These are phyloP conservation scores for Drechslerella dactyloides DNA, from an alignment of 2,329 filamentous ascomycete species.

Conservation along the genomic window DNA sequence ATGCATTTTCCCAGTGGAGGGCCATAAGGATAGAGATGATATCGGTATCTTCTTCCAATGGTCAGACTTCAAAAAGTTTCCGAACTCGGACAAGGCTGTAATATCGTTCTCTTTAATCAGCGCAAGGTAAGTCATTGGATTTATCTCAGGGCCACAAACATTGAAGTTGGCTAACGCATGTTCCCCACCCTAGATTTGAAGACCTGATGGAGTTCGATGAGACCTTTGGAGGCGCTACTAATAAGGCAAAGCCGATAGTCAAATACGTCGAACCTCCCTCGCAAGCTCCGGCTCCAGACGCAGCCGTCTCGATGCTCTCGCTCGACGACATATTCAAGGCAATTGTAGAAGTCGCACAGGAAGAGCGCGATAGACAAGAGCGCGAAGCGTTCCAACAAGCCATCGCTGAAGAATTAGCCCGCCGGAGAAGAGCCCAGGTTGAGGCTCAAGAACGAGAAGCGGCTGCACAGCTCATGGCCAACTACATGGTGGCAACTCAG, in stretches of 20 bases:
- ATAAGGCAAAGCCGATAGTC: constrained; percentile 33
- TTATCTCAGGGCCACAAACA: background rate
- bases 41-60: constrained; percentile 42
- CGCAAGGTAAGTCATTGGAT: constrained; percentile 19
- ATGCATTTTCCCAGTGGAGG: constrained; percentile 32
- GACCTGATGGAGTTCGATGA: constrained; percentile 41
- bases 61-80: constrained; percentile 36
- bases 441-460: constrained; percentile 47
- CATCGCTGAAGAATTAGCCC: constrained; percentile 38
- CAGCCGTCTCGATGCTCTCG: constrained; percentile 10
- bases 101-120: constrained; percentile 35
- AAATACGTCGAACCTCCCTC: constrained; percentile 29
- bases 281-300: constrained; percentile 15
- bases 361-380: constrained; percentile 40
- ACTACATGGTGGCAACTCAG: constrained; percentile 46
- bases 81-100: constrained; percentile 39
- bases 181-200: constrained; percentile 21
- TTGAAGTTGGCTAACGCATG: background rate
- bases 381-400: constrained; percentile 39
- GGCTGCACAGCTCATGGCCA: constrained; percentile 34
- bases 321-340: constrained; percentile 43
- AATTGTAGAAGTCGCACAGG: constrained; percentile 36
- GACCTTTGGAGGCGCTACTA: constrained; percentile 21
- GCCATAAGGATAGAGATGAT: constrained; percentile 33
- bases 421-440: constrained; percentile 28